These are phyloP conservation scores for Cladophialophora exuberans DNA, from an alignment of 2,329 filamentous ascomycete genomes.

Conservation along the genomic window DNA sequence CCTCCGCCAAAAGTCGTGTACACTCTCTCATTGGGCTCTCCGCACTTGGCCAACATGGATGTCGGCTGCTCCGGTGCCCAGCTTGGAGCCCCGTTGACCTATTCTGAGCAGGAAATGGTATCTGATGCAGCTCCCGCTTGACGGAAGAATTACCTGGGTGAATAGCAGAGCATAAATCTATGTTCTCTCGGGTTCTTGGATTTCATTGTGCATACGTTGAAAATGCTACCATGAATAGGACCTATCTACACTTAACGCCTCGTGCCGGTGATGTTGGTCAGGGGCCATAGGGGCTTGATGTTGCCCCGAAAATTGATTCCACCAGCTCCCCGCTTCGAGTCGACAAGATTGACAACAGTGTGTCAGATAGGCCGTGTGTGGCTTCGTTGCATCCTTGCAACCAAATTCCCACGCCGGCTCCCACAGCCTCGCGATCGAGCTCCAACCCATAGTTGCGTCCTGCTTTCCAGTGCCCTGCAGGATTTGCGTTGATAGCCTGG, in stretches of 20 bases:
- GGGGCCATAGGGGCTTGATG: slow-evolving; percentile 10
- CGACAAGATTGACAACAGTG: slow-evolving; percentile 76
- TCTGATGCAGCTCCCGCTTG: too few relatives aligned
- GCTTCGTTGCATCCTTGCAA: slow-evolving; percentile 92
- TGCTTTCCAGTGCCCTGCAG: slow-evolving; percentile 64
- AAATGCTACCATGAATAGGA: too few relatives aligned
- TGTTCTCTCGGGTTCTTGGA: too few relatives aligned
- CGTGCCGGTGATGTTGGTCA: slow-evolving; percentile 4
- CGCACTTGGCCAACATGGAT: slow-evolving; percentile 3
- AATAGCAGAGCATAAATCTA: too few relatives aligned
- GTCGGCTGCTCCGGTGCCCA: slow-evolving; percentile 2
- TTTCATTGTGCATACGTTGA: too few relatives aligned
- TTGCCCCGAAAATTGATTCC: slow-evolving; percentile 67
- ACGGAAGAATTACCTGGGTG: too few relatives aligned
- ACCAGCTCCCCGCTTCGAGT: slow-evolving; percentile 78
- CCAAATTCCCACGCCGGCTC: slow-evolving; percentile 78
- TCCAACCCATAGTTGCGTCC: slow-evolving; percentile 77
- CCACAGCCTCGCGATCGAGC: slow-evolving; percentile 70
- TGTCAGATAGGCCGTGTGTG: slow-evolving; percentile 86
- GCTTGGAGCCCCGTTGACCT: too few relatives aligned
- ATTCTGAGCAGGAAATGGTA: too few relatives aligned
- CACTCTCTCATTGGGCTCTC: slow-evolving; percentile 7
- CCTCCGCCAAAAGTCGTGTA: background rate
- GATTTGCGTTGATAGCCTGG: slow-evolving; percentile 43
- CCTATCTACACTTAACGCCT: too few relatives aligned